phyloP scores from a whole-genome alignment of 208 protist species.

The Wallacemonas sp. region DNA sequence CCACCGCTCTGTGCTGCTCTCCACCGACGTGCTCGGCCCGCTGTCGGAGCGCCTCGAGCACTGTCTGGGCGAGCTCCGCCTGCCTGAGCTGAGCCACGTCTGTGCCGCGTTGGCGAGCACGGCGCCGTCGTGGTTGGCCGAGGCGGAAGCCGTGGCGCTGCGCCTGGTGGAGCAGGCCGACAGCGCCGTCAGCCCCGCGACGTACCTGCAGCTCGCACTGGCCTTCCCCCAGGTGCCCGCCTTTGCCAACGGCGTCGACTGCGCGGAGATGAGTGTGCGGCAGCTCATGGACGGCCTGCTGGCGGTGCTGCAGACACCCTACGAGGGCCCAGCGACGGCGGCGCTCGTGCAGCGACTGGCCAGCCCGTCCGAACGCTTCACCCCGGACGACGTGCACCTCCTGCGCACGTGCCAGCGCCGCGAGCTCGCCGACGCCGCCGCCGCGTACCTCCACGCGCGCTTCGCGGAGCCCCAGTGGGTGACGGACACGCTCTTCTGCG shows the following conservation, averaged over 20 bases:
- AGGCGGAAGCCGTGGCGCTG: slow-evolving; percentile 69
- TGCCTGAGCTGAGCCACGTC: slow-evolving; percentile 83
- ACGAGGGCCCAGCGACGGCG: slow-evolving; percentile 40
- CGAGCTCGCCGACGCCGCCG: slow-evolving; percentile 42
- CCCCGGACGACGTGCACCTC: slow-evolving; percentile 66
- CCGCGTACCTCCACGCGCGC: slow-evolving; percentile 48
- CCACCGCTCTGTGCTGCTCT: slow-evolving; percentile 70
- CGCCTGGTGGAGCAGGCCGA: slow-evolving; percentile 39
- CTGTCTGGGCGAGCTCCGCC: slow-evolving; percentile 71
- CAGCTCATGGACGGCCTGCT: slow-evolving; percentile 78
- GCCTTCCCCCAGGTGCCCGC: slow-evolving; percentile 69
- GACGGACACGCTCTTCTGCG: slow-evolving; percentile 66
- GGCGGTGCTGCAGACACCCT: slow-evolving; percentile 32
- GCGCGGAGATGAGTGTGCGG: slow-evolving; percentile 47
- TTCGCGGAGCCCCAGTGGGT: slow-evolving; percentile 72
- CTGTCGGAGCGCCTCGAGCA: slow-evolving; percentile 72
- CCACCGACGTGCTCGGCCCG: slow-evolving; percentile 39
- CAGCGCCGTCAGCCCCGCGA: slow-evolving; percentile 28
- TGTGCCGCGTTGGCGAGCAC: slow-evolving; percentile 77
- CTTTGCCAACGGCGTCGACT: slow-evolving; percentile 54
- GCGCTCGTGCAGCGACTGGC: slow-evolving; percentile 54
- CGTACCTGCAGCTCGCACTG: slow-evolving; percentile 59
- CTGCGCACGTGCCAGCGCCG: slow-evolving; percentile 45
- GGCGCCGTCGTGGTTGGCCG: slow-evolving; percentile 66
- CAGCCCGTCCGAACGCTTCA: slow-evolving; percentile 42